A percentile compares a stretch with the other conserved stretches of the same genome.
Conservation (phyloP, 1,139 yeast genomes). For the Pichia sp. region DNA sequence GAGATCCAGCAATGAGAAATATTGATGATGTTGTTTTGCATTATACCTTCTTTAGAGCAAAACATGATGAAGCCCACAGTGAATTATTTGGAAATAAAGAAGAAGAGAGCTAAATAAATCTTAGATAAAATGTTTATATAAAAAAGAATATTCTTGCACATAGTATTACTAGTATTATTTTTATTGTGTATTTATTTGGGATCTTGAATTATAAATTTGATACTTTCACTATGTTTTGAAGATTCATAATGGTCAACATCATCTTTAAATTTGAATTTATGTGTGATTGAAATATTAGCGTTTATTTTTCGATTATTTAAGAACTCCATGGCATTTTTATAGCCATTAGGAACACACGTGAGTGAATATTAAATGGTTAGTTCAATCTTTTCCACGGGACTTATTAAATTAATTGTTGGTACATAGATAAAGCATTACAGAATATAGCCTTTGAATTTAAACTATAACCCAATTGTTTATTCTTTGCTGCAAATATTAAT, state of each 20-base stretch:
- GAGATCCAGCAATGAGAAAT: slow-evolving; percentile 88
- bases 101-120: background rate
- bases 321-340: slow-evolving; percentile 64
- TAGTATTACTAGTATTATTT: background rate
- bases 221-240: slow-evolving; percentile 48
- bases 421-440: slow-evolving; percentile 36
- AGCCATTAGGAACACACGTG: slow-evolving; percentile 78
- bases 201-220: slow-evolving; percentile 60
- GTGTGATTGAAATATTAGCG: slow-evolving; percentile 66
- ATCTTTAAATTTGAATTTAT: slow-evolving; percentile 64
- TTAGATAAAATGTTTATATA: background rate
- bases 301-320: slow-evolving; percentile 56
- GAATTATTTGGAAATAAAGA: slow-evolving; percentile 18
- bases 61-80: slow-evolving; percentile 27
- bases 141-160: background rate
- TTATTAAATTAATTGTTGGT: slow-evolving; percentile 37
- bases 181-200: slow-evolving; percentile 26
- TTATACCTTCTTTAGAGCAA: slow-evolving; percentile 83
- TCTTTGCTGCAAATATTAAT: slow-evolving; percentile 50
- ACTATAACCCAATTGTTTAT: slow-evolving; percentile 47
- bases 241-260: slow-evolving; percentile 77
- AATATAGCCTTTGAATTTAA: slow-evolving; percentile 45
- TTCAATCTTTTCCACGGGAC: slow-evolving; percentile 73
- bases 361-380: slow-evolving; percentile 66
- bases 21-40: slow-evolving; percentile 86